Base-by-base conservation (phyloP, 1,139 yeast species). In the Yamadazyma membranifaciens region DNA sequence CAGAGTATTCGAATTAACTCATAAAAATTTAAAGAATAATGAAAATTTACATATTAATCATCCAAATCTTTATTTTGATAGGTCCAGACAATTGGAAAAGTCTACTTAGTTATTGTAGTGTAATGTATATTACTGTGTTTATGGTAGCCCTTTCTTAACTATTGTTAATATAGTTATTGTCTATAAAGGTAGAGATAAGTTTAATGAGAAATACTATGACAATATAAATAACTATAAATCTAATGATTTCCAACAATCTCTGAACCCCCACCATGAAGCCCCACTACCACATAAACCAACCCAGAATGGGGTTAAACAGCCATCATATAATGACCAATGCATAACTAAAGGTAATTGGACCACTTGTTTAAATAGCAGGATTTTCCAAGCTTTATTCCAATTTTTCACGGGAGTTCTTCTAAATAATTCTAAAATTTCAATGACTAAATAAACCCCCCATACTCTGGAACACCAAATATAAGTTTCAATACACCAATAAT, bases 51-150 rank as follows among this genome's bases (percentile, higher is more conserved):
- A 80, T 43, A 87, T 92, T 43, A 77, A 78, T 24, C 96, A 89
- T 64, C 98, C 98, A 7, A 89, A 89, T 58, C 73, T 84, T 48
- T 92, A 89, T 61, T 92, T 85, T 59, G 94, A 87, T 51, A 74
- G 95, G 51, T 80, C 87, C 27, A 66, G 83, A 46, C 73, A 75
- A 45, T 55, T 75, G 53, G 68, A 50, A 33, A 49, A 43, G 31
- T 33, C 38, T 20, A 20, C 24, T 20, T 20, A 20, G 24, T 26
- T 9, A 13, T 4, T 34, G 7, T n/a, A 16, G 36, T 31, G 16
- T 22, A 12, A 26, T 25, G 12, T 12, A 33, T 33, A 14, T 33
- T 20, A 5, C 24, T 20, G 24, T 20, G 5, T 20, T 6, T 20
- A 6, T 7, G 24, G 5, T 20, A 20, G 5, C 24, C 5, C 24